Evolutionary conservation across 1,139 yeast species (phyloP).

Genomic region (Taphrina sp.): DNA sequence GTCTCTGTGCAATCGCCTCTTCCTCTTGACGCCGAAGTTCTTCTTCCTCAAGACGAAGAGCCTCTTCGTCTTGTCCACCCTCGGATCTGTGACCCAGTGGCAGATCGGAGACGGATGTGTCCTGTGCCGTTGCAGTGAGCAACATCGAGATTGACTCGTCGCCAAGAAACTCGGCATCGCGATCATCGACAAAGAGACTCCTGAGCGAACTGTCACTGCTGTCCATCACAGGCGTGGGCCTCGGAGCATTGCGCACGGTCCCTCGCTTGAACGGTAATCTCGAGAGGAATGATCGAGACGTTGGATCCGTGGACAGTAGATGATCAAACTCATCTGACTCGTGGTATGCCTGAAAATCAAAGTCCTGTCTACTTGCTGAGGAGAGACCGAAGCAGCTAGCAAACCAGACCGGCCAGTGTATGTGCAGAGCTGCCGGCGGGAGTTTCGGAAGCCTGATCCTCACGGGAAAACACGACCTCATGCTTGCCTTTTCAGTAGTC

Average conservation of each 20-base stretch:
- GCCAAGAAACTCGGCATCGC: slow-evolving; percentile 10
- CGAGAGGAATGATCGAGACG: slow-evolving; percentile 12
- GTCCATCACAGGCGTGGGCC: not conserved
- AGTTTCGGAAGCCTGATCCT: no score
- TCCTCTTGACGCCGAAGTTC: slow-evolving; percentile 11
- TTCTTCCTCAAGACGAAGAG: slow-evolving; percentile 6
- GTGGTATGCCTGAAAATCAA: not conserved
- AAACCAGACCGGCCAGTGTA: slow-evolving; percentile 8
- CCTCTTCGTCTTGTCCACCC: slow-evolving; percentile 8
- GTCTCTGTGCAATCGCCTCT: not conserved
- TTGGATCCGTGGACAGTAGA: slow-evolving; percentile 6
- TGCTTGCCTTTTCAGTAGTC: no score
- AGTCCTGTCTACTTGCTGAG: slow-evolving; percentile 5
- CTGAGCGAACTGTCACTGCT: slow-evolving; percentile 6
- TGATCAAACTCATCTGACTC: slow-evolving; percentile 16
- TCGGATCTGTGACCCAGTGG: not conserved
- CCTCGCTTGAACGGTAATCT: slow-evolving; percentile 11
- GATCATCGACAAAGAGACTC: slow-evolving; percentile 10
- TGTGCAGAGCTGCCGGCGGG: not conserved
- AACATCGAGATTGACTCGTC: slow-evolving; percentile 17
- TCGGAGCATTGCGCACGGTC: not conserved
- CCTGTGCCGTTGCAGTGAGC: slow-evolving; percentile 3
- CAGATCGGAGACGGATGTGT: not conserved
- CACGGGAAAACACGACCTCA: no score
- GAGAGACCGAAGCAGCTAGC: slow-evolving; percentile 4